A percentile compares a stretch with the other conserved stretches of the same genome.
Evolutionary conservation across 192 early-diverging fungal species (phyloP).

Genomic region (Spizellomyces sp.): DNA sequence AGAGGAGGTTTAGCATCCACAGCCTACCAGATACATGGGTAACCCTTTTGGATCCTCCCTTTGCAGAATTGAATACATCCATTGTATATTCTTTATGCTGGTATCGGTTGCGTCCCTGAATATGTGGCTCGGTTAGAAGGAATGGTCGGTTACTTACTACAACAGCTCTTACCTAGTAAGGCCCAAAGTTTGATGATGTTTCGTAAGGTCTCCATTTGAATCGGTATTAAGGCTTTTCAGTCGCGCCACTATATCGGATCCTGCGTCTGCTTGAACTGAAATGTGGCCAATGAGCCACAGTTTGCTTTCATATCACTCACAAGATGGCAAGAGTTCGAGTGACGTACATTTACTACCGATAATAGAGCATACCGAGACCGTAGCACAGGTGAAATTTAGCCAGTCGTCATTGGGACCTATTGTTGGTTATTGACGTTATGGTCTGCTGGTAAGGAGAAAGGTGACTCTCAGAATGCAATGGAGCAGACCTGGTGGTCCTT

Average conservation of each 20-base stretch:
- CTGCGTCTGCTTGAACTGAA: not conserved
- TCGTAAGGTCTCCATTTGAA: not conserved
- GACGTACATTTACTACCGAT: slow-evolving; percentile 3
- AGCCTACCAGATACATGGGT: slow-evolving; percentile 6
- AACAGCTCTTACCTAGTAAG: not conserved
- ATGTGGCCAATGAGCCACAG: not conserved
- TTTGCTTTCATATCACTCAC: not conserved
- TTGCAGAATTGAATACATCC: not conserved
- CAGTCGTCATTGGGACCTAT: slow-evolving; percentile 4
- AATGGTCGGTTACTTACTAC: not conserved
- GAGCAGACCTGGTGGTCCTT: slow-evolving; percentile 1
- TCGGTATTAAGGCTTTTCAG: not conserved
- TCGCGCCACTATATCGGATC: slow-evolving; percentile 18
- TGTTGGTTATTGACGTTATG: not conserved
- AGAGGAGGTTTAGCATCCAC: not conserved
- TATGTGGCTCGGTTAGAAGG: not conserved
- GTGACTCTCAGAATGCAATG: not conserved
- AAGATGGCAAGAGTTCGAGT: not conserved
- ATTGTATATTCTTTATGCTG: slow-evolving; percentile 9
- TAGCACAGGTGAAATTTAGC: slow-evolving; percentile 11
- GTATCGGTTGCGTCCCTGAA: slow-evolving; percentile 9
- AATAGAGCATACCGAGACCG: not conserved
- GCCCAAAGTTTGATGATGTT: not conserved
- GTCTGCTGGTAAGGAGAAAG: not conserved
- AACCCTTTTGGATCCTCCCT: slow-evolving; percentile 3